Conservation (phyloP, 148 eudicot genomes). For the Rhododendron griersonianum region DNA sequence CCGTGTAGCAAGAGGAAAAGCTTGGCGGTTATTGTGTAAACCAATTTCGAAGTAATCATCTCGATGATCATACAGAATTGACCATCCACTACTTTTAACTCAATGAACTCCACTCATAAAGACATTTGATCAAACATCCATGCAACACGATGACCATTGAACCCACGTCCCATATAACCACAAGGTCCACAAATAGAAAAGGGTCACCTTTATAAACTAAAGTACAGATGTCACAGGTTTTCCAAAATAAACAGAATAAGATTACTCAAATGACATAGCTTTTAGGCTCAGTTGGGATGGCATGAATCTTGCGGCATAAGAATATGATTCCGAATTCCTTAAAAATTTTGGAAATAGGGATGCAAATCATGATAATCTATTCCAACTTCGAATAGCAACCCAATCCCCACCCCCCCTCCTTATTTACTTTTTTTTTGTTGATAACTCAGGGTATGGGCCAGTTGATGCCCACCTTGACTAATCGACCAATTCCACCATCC, state of each 20-base stretch:
- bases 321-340: background rate
- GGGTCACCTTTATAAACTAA: too few species aligned
- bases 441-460: background rate
- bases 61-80: background rate
- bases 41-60: background rate
- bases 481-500: background rate
- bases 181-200: background rate
- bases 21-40: background rate
- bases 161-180: background rate
- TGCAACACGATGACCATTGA: background rate
- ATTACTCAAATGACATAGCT: background rate
- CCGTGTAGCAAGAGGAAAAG: background rate
- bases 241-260: background rate
- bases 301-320: background rate
- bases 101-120: background rate
- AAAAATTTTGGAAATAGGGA: background rate
- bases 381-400: background rate
- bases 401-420: background rate
- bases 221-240: background rate
- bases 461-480: background rate
- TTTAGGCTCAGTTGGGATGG: background rate
- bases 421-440: too few species aligned
- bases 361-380: background rate
- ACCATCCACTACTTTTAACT: background rate
- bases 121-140: background rate